Percentiles rank a stretch among this genome's conserved stretches.
phyloP scores from a whole-genome alignment of 176 grass and related monocot species.

The Bolboschoenus planiculmis region DNA sequence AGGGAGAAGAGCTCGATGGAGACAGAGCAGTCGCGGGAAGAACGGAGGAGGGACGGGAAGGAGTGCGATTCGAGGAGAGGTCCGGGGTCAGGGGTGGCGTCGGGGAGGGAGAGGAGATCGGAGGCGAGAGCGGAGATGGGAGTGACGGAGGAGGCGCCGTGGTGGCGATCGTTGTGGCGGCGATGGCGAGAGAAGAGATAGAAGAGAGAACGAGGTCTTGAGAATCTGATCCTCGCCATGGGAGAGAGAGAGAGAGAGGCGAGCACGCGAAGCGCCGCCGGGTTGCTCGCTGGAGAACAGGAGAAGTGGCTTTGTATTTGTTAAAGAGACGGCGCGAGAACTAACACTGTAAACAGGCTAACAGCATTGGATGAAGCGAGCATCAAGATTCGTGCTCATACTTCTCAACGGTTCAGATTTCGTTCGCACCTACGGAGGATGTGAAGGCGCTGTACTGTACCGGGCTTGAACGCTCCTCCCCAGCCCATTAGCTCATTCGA shows the following conservation, averaged over 20 bases:
- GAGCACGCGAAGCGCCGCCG: constrained; percentile 19
- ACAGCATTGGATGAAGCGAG: neutral
- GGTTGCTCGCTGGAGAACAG: neutral
- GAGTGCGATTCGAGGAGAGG: constrained; percentile 39
- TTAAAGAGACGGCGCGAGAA: neutral
- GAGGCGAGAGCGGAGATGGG: constrained; percentile 12
- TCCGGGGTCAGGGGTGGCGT: constrained; percentile 17
- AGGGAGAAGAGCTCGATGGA: constrained; percentile 54
- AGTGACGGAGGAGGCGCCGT: neutral
- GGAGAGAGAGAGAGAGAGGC: neutral
- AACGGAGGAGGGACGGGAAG: constrained; percentile 36
- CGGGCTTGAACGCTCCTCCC: no score
- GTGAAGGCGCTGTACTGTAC: no score
- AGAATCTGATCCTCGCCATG: neutral
- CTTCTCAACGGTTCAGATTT: no score
- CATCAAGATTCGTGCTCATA: no score
- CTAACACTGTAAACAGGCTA: neutral
- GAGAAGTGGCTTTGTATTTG: neutral
- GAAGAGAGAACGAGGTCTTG: constrained; percentile 26
- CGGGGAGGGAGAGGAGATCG: neutral
- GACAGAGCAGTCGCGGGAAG: neutral
- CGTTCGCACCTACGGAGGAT: no score
- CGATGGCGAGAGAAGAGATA: constrained; percentile 29
- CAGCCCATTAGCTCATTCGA: no score
- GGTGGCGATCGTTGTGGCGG: constrained; percentile 3